Base-by-base conservation (phyloP, 1,139 yeast species). In the Blastobotrys serpentis region DNA sequence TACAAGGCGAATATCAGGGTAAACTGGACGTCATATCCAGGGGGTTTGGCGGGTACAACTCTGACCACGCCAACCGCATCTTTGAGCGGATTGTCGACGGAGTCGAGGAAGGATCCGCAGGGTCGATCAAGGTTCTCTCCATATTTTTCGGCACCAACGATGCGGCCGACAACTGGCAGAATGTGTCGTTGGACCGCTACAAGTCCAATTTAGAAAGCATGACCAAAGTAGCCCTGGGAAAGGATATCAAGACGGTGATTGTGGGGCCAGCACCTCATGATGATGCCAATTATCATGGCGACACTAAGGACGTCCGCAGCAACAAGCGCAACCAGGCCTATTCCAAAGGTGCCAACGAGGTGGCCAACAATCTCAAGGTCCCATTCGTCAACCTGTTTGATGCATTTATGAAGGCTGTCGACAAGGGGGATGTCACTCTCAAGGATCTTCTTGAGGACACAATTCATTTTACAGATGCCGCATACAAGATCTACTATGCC, bases 111-210 rank as follows among this genome's bases (percentile, higher is more conserved):
- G 53, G 45, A n/a, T n/a, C n/a, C 6, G 39, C 37, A 19, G 42
- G 46, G 11, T 30, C 42, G 13, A 44, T 60, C 47, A 47, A 49
- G 37, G 45, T 60, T 18, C 51, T 55, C 52, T 57, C 53, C 0
- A 67, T 87, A 2, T 86, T 83, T 64, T 79, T 85, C 57, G 96
- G 96, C 1, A 76, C 94, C 8, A 87, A 87, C 59, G 96, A 87
- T 62, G 81, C 70, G 18, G 68, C 66, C 2, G 74, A 73, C 30
- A 62, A 67, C 4, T 66, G 70, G 18, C 95, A 85, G 61, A 70
- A 71, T 18, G 86, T 84, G 1, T 74, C 77, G 1, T 42, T 81
- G 7, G 74, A 68, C 0, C 70, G 76, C 50, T 86, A 69, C 60
- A 50, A 63, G 17, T 67, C 64, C 6, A 86, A 86, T 60, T 67